Conservation (phyloP, 2,329 filamentous ascomycete genomes). For the Fusarium sp. region DNA sequence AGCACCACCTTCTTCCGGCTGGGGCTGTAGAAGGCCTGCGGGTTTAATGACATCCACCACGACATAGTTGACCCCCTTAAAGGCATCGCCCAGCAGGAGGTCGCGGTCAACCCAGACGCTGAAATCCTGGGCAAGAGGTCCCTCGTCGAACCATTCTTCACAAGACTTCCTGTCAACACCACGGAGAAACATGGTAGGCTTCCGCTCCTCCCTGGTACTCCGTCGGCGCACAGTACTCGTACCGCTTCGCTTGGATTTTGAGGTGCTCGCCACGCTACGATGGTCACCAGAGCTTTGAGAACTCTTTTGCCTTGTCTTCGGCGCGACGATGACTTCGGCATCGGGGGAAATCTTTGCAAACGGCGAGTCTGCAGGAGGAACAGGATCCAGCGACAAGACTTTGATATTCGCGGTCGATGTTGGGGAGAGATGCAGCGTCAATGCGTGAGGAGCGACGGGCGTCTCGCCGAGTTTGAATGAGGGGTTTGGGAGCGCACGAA, state of each 20-base stretch:
- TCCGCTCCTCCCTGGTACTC: slow-evolving; percentile 71
- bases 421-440: slow-evolving; percentile 93
- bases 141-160: slow-evolving; percentile 83
- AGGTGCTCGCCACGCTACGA: slow-evolving; percentile 82
- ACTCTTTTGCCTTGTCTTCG: slow-evolving; percentile 83
- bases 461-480: slow-evolving; percentile 66
- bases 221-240: slow-evolving; percentile 75
- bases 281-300: slow-evolving; percentile 77
- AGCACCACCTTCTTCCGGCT: slow-evolving; percentile 74
- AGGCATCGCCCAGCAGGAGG: slow-evolving; percentile 75
- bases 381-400: slow-evolving; percentile 84
- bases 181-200: slow-evolving; percentile 79
- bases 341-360: slow-evolving; percentile 96
- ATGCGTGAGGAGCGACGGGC: slow-evolving; percentile 74
- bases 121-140: slow-evolving; percentile 67
- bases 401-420: slow-evolving; percentile 95
- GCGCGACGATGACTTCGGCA: slow-evolving; percentile 96
- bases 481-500: slow-evolving; percentile 92
- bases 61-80: slow-evolving; percentile 82
- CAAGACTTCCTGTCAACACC: slow-evolving; percentile 79
- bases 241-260: slow-evolving; percentile 82
- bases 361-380: slow-evolving; percentile 72
- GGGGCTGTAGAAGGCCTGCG: slow-evolving; percentile 77
- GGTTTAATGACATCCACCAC: slow-evolving; percentile 89
- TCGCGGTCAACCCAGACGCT: slow-evolving; percentile 90